Conservation (phyloP, 192 early-diverging fungal genomes). For the Linnemannia exigua region DNA sequence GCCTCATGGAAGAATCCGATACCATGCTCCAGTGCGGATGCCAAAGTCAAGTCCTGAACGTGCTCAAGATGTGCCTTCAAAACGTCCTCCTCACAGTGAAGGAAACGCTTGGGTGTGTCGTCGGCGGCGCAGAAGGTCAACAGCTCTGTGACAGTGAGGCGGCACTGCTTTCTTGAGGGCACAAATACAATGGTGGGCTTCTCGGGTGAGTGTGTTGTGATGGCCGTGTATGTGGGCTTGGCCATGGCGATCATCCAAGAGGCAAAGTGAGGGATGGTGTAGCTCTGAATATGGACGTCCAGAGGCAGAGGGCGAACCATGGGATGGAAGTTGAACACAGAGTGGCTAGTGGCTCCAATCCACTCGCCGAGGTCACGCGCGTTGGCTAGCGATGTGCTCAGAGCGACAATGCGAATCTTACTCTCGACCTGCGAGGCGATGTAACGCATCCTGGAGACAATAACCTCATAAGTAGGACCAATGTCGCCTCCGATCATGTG, state of each 20-base stretch:
- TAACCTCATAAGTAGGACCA: slow-evolving; percentile 93
- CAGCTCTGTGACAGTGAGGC: slow-evolving; percentile 89
- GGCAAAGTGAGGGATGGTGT: slow-evolving; percentile 92
- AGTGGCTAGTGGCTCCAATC: slow-evolving; percentile 86
- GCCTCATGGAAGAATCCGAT: slow-evolving; percentile 96
- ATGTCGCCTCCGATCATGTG: slow-evolving; percentile 93
- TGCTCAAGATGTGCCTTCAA: slow-evolving; percentile 71
- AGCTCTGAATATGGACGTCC: slow-evolving; percentile 96
- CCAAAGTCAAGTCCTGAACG: slow-evolving; percentile 82
- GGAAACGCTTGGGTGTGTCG: slow-evolving; percentile 79
- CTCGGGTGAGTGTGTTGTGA: slow-evolving; percentile 72
- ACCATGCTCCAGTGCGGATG: slow-evolving; percentile 80
- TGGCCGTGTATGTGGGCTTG: slow-evolving; percentile 85
- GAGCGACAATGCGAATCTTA: slow-evolving; percentile 90
- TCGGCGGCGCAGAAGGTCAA: slow-evolving; percentile 86
- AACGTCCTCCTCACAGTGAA: slow-evolving; percentile 75
- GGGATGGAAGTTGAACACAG: slow-evolving; percentile 96
- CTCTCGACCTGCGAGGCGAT: slow-evolving; percentile 74
- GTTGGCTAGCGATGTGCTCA: slow-evolving; percentile 94
- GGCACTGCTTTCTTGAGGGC: slow-evolving; percentile 89
- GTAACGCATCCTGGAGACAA: slow-evolving; percentile 94
- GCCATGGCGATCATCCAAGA: slow-evolving; percentile 96
- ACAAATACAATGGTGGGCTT: slow-evolving; percentile 94
- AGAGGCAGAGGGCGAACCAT: slow-evolving; percentile 94
- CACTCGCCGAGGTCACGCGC: slow-evolving; percentile 98